Conservation (phyloP, 2,329 filamentous ascomycete species). For the Hymenoscyphus fraxineus region DNA sequence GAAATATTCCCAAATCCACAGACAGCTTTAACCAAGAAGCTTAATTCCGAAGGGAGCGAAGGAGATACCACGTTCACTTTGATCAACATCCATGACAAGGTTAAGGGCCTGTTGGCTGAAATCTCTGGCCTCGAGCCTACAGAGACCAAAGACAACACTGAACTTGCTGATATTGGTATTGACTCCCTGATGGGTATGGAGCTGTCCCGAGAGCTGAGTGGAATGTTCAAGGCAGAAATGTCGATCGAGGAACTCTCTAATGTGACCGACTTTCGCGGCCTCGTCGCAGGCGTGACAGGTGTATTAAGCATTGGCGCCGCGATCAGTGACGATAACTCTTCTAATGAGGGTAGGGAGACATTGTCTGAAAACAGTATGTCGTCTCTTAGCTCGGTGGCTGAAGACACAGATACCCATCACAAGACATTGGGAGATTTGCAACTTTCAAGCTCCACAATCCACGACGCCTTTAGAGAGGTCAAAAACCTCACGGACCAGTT, state of each 20-base stretch:
- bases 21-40: no score
- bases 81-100: no score
- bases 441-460: background rate
- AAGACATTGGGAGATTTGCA: background rate
- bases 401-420: background rate
- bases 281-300: background rate
- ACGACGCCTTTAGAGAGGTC: slow-evolving; percentile 16
- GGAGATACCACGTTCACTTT: no score
- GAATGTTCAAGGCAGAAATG: slow-evolving; percentile 36
- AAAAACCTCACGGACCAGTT: slow-evolving; percentile 19
- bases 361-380: no score
- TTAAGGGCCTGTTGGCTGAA: slow-evolving; percentile 25
- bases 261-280: background rate
- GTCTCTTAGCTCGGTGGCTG: background rate
- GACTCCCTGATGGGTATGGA: slow-evolving; percentile 50
- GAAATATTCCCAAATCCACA: no score
- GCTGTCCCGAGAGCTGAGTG: slow-evolving; percentile 41
- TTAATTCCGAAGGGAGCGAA: no score
- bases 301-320: background rate
- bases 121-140: slow-evolving; percentile 36
- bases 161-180: slow-evolving; percentile 44
- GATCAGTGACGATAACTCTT: slow-evolving; percentile 10
- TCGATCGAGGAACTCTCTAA: slow-evolving; percentile 11
- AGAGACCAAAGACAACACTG: slow-evolving; percentile 37
- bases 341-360: background rate